phyloP scores from a whole-genome alignment of 371 early-diverging fungal species.

The Thermomucor indicae-seudaticae region DNA sequence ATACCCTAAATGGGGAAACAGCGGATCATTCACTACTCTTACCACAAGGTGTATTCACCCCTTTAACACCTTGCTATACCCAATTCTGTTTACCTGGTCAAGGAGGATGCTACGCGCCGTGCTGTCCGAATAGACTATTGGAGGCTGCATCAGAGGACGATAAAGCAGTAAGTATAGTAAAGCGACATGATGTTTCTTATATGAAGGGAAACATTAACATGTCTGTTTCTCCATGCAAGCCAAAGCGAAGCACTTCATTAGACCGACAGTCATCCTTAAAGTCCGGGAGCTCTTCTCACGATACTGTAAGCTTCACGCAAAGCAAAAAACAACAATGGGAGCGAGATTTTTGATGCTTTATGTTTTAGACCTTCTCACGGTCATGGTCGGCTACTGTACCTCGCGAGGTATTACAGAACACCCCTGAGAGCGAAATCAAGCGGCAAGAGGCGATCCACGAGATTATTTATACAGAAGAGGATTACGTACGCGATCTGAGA shows the following conservation, averaged over 20 bases:
- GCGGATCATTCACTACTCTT: not conserved
- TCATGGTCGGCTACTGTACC: conserved; percentile 71
- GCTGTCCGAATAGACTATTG: conserved; percentile 24
- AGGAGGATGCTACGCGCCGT: conserved; percentile 27
- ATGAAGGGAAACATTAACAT: too few species aligned
- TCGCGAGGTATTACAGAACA: conserved; percentile 64
- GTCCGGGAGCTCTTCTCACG: conserved; percentile 26
- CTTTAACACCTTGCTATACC: conserved; percentile 30
- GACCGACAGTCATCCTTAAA: conserved; percentile 9
- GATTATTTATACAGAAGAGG: conserved; percentile 84
- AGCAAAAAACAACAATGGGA: not conserved
- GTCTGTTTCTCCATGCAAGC: too few species aligned
- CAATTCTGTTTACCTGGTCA: conserved; percentile 20
- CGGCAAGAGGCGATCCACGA: conserved; percentile 93
- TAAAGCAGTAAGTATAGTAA: not conserved
- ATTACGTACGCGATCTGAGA: conserved; percentile 76
- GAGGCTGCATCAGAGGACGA: not conserved
- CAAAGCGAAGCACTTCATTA: not conserved
- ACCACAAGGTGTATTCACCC: conserved; percentile 26
- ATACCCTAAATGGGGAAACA: conserved; percentile 22
- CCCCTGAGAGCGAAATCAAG: conserved; percentile 71
- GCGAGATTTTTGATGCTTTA: not conserved
- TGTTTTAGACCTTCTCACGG: conserved; percentile 30
- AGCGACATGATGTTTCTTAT: too few species aligned
- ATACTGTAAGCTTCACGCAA: conserved; percentile 21